Evolutionary conservation across 2,329 filamentous ascomycete species (phyloP).

Genomic region (Fusarium graminum): DNA sequence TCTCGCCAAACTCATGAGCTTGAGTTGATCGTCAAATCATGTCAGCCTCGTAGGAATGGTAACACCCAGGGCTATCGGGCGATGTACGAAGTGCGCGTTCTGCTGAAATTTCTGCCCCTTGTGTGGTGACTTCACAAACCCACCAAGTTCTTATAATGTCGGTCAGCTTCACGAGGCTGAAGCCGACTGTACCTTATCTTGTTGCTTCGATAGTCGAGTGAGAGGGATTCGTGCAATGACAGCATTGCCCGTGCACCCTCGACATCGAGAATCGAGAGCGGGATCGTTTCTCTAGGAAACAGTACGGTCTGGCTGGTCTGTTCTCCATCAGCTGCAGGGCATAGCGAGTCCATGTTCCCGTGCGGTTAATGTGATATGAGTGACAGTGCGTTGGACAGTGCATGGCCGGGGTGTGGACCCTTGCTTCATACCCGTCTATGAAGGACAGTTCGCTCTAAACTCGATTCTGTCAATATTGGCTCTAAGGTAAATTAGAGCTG

Average conservation of each 20-base stretch:
- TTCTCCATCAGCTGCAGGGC: slow-evolving; percentile 33
- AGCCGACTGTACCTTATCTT: slow-evolving; percentile 4
- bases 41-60: slow-evolving; percentile 41
- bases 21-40: slow-evolving; percentile 35
- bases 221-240: slow-evolving; percentile 21
- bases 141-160: slow-evolving; percentile 35
- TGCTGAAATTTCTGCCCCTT: slow-evolving; percentile 37
- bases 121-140: slow-evolving; percentile 30
- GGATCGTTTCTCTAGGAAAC: slow-evolving; percentile 35
- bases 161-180: slow-evolving; percentile 40
- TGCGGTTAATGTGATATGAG: slow-evolving; percentile 17
- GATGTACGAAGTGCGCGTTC: slow-evolving; percentile 41
- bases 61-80: slow-evolving; percentile 31
- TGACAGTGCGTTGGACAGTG: slow-evolving; percentile 32
- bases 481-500: slow-evolving; percentile 19
- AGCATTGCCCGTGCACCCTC: slow-evolving; percentile 37
- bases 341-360: slow-evolving; percentile 21
- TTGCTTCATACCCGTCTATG: slow-evolving; percentile 28
- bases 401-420: slow-evolving; percentile 33
- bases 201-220: background rate
- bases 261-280: slow-evolving; percentile 27
- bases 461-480: slow-evolving; percentile 29
- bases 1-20: slow-evolving; percentile 38
- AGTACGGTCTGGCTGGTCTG: slow-evolving; percentile 29
- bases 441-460: slow-evolving; percentile 13